Evolutionary conservation across 2,329 filamentous ascomycete species (phyloP).

Genomic region (Aulographum hederae): DNA sequence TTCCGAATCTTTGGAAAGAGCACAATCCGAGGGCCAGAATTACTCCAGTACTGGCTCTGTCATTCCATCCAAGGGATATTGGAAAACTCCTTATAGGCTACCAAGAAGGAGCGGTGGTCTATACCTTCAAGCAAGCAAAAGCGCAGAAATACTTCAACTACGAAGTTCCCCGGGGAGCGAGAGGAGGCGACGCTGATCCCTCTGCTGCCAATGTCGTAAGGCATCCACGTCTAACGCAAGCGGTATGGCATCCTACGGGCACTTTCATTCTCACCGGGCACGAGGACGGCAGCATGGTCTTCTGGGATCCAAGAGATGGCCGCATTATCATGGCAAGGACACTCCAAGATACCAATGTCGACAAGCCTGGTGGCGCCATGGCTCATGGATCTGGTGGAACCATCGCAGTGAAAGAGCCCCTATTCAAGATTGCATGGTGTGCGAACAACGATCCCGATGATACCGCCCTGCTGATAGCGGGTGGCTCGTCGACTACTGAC

Average conservation of each 20-base stretch:
- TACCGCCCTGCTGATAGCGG: conserved; percentile 71
- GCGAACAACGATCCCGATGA: conserved; percentile 89
- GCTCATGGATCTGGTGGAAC: conserved; percentile 11
- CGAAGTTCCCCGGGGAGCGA: conserved; percentile 60
- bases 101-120: conserved; percentile 68
- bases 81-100: conserved; percentile 88
- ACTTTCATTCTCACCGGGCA: conserved; percentile 76
- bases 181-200: conserved; percentile 56
- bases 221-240: conserved; percentile 60
- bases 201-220: conserved; percentile 42
- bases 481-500: conserved; percentile 51
- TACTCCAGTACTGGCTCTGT: conserved; percentile 53
- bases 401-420: conserved; percentile 44
- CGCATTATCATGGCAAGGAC: conserved; percentile 70
- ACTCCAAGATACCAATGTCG: conserved; percentile 52
- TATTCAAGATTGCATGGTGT: conserved; percentile 74
- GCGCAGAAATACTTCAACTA: conserved; percentile 70
- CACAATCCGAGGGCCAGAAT: conserved; percentile 48
- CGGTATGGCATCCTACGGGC: conserved; percentile 86
- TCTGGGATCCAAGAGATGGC: conserved; percentile 88
- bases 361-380: conserved; percentile 32
- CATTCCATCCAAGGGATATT: conserved; percentile 81
- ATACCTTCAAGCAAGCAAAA: conserved; percentile 85
- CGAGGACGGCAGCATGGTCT: conserved; percentile 78
- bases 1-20: conserved; percentile 76